These are phyloP conservation scores for Starmerella geochares DNA, from an alignment of 805 yeast genomes.

Conservation along the genomic window DNA sequence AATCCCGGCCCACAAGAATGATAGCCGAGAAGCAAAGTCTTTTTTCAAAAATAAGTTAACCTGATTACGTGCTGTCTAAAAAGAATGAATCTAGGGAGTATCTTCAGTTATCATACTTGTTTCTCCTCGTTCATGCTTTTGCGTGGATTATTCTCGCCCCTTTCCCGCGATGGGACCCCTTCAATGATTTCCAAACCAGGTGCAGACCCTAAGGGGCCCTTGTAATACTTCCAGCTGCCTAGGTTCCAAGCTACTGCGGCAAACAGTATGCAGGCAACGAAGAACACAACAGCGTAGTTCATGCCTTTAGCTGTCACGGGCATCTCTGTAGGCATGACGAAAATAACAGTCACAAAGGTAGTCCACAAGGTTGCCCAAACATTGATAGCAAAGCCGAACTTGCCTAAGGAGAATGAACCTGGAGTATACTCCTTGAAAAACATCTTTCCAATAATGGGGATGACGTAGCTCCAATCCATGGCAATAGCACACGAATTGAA, in stretches of 20 bases:
- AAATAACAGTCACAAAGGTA: conserved; percentile 23
- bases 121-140: background rate
- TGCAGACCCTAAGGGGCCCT: conserved; percentile 10
- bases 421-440: conserved; percentile 47
- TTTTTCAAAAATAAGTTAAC: no score
- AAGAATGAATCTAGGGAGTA: no score
- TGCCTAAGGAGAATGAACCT: conserved; percentile 64
- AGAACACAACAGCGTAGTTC: conserved; percentile 28
- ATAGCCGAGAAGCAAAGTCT: no score
- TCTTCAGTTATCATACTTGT: background rate
- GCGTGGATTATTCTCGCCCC: no score
- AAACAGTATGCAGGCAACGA: conserved; percentile 19
- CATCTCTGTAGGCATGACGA: conserved; percentile 24
- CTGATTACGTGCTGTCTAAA: no score
- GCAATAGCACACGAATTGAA: conserved; percentile 65
- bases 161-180: background rate
- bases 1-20: no score
- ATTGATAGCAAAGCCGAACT: conserved; percentile 25
- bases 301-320: conserved; percentile 26
- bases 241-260: conserved; percentile 18
- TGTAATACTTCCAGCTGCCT: conserved; percentile 21
- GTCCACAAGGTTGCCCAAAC: conserved; percentile 23
- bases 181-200: background rate
- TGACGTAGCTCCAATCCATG: conserved; percentile 54
- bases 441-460: conserved; percentile 53